Evolutionary conservation across 768 basidiomycete species (phyloP).

Genomic region (Termitomyces eurrhizus): DNA sequence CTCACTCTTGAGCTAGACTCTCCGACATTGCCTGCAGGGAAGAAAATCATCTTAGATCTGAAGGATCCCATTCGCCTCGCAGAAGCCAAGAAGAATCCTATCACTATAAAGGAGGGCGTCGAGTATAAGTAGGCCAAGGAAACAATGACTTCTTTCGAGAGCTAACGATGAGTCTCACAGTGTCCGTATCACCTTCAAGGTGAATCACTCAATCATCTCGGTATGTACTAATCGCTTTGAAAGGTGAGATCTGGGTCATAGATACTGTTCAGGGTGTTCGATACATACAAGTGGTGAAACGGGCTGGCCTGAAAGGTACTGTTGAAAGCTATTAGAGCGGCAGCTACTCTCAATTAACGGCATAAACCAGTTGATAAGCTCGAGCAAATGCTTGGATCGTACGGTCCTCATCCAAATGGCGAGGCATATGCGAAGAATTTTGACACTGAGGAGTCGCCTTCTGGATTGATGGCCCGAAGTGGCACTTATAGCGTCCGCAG

Average conservation of each 20-base stretch:
- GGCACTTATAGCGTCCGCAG: conserved; percentile 78
- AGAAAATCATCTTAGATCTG: conserved; percentile 66
- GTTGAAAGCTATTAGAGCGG: background rate
- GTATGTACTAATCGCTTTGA: conserved; percentile 33
- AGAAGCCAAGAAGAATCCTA: conserved; percentile 72
- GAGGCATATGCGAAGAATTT: conserved; percentile 74
- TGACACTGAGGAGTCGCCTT: conserved; percentile 64
- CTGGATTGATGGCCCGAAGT: conserved; percentile 79
- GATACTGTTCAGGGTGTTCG: conserved; percentile 55
- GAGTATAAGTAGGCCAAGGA: conserved; percentile 74
- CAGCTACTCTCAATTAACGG: background rate
- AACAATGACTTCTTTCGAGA: background rate
- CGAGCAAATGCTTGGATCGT: conserved; percentile 94
- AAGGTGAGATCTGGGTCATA: conserved; percentile 9
- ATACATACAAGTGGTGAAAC: conserved; percentile 89
- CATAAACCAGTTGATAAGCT: conserved; percentile 73
- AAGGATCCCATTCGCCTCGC: conserved; percentile 40
- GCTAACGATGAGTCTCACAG: conserved; percentile 30
- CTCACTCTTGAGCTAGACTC: conserved; percentile 77
- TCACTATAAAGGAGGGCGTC: conserved; percentile 78
- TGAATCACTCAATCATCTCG: conserved; percentile 88
- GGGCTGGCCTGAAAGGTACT: conserved; percentile 67
- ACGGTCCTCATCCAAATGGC: conserved; percentile 67
- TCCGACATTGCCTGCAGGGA: conserved; percentile 59
- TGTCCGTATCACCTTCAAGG: conserved; percentile 78